phyloP scores from a whole-genome alignment of 495 filamentous ascomycete species.

The Aspergillus diversus region DNA sequence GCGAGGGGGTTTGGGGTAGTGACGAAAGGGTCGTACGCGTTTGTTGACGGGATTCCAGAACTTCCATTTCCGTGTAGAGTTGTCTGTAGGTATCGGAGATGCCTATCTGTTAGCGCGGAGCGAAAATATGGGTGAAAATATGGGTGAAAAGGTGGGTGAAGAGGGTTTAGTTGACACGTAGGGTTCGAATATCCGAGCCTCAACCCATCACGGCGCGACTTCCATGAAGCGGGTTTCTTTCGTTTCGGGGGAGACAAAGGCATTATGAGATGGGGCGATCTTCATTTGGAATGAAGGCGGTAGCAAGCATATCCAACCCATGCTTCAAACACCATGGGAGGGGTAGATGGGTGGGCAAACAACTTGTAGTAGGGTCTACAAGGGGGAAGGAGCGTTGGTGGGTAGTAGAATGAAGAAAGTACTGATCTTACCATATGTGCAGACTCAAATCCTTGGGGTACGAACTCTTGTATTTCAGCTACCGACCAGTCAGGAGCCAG shows the following conservation, averaged over 20 bases:
- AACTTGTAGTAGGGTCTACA: slow-evolving; percentile 5
- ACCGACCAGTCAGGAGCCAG: slow-evolving; percentile 58
- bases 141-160: background rate
- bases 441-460: slow-evolving; percentile 74
- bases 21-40: slow-evolving; percentile 63
- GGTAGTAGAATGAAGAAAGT: background rate
- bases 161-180: background rate
- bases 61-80: slow-evolving; percentile 50
- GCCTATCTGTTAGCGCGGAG: background rate
- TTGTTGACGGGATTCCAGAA: slow-evolving; percentile 34
- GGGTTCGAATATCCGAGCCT: slow-evolving; percentile 1
- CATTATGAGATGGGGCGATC: background rate
- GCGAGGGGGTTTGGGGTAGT: slow-evolving; percentile 57
- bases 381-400: slow-evolving; percentile 8
- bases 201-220: background rate
- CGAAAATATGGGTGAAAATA: background rate
- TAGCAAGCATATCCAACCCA: background rate
- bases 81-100: slow-evolving; percentile 25
- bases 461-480: slow-evolving; percentile 74
- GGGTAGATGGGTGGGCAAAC: slow-evolving; percentile 8
- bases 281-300: background rate
- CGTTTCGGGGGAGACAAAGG: background rate
- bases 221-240: background rate
- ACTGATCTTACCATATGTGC: slow-evolving; percentile 60
- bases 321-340: slow-evolving; percentile 10